Base-by-base conservation (phyloP, 148 eudicot genomes). In the Drosera capensis region DNA sequence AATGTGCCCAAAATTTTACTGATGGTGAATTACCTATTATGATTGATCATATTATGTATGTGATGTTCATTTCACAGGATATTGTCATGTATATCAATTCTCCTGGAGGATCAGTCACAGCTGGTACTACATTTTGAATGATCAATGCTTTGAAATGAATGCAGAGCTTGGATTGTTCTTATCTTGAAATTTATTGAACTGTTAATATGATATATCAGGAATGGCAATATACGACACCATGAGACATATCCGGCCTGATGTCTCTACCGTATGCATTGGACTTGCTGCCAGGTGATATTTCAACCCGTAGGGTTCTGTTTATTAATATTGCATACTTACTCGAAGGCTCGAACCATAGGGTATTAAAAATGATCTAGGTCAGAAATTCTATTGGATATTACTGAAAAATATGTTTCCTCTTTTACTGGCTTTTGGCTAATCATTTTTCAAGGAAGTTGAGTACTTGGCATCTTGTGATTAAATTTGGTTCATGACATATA, bases 41-140 rank as follows among this genome's bases (percentile, higher is more conserved):
- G 5, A 5, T 0, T 28, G 11, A 9, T 6, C 19, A 11, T 20
- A 17, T 14, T 2, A 39, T 45, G 14, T 30, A 8, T 65, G 25
- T 55, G 15, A 46, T 40, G 21, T 81, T 21, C 37, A 48, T 24
- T 81, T 21, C 37, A 48, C 79, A 88, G 96, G 96, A 82, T 60
- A 88, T 88, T 49, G 79, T 83, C 63, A 88, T 88, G 97, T 83
- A 83, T 55, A 80, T 88, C 55, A 88, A 88, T 68, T 88, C 94
- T 49, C 95, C 95, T 5, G 95, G 97, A 66, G 97, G 97, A 60
- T 88, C 97, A 23, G 97, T 88, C 52, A 88, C 97, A 22, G 97
- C 97, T 59, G 97, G 96, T 88, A 83, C 46, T 46, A 13, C 35
- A 20, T 59, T 56, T 19, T 39, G 8, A 0, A 37, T 2, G 14